These are phyloP conservation scores for Apium graveolens DNA, from an alignment of 129 eudicot genomes.

Conservation along the genomic window DNA sequence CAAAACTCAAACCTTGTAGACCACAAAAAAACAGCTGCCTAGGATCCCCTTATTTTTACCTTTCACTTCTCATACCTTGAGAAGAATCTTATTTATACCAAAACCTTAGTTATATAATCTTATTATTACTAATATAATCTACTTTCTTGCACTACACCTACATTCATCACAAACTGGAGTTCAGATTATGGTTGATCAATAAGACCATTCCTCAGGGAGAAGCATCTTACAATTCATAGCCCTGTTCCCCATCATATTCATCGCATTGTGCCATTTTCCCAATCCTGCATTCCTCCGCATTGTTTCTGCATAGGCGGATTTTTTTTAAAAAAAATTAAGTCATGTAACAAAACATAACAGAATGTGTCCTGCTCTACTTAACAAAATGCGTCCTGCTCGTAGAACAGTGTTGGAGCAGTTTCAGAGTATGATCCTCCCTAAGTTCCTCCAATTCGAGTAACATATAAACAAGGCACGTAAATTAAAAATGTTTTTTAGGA, in stretches of 20 bases:
- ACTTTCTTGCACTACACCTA: background rate
- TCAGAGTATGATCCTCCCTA: no score
- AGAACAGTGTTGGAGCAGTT: no score
- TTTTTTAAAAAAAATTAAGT: no score
- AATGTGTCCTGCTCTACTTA: no score
- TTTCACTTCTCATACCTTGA: background rate
- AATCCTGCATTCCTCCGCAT: conserved; percentile 31
- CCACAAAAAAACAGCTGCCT: conserved; percentile 1
- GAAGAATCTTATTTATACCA: background rate
- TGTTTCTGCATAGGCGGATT: conserved; percentile 13
- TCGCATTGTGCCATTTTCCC: conserved; percentile 12
- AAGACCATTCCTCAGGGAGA: conserved; percentile 81
- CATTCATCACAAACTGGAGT: background rate
- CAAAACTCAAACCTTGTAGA: background rate
- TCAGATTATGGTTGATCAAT: conserved; percentile 11
- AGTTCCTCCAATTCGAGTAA: no score
- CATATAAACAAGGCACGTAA: no score
- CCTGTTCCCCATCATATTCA: conserved; percentile 2
- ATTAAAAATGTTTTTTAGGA: no score
- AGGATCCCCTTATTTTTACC: conserved; percentile 2
- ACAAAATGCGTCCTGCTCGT: no score
- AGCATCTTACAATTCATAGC: conserved; percentile 24
- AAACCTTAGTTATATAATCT: background rate
- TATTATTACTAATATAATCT: background rate
- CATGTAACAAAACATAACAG: no score